A percentile compares a stretch with the other conserved stretches of the same genome.
Conservation (phyloP, 257 asterid species). For the Solanum pinnatisectum region DNA sequence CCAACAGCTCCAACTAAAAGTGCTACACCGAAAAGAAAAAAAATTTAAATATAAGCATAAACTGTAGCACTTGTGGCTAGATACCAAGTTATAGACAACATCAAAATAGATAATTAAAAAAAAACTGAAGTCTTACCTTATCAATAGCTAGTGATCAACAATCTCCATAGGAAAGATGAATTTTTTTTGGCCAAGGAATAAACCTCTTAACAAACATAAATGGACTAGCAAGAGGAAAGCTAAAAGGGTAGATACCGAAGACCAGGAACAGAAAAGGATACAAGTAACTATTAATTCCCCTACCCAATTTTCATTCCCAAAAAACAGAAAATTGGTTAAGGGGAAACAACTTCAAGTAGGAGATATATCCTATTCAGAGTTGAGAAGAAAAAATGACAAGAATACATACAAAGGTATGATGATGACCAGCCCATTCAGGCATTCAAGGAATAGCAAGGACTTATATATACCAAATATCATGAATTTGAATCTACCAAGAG, state of each 20-base stretch:
- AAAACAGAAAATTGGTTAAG: conserved; percentile 45
- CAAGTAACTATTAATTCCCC: conserved; percentile 30
- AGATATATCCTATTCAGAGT: conserved; percentile 17
- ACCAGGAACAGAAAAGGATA: conserved; percentile 13
- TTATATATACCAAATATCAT: background rate
- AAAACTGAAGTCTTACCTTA: background rate
- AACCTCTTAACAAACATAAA: background rate
- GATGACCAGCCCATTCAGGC: conserved; percentile 12
- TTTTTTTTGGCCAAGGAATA: background rate
- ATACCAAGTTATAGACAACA: background rate
- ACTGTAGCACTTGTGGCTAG: background rate
- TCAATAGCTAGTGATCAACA: background rate
- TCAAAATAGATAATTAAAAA: background rate
- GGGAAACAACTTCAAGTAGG: conserved; percentile 15
- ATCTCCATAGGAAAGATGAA: background rate
- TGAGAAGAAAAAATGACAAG: background rate
- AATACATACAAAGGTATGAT: background rate
- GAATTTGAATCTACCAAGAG: background rate
- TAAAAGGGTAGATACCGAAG: background rate
- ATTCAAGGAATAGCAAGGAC: background rate
- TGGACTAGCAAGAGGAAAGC: background rate
- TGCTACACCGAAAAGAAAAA: background rate
- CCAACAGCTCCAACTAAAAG: background rate
- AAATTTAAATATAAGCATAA: background rate
- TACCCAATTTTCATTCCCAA: conserved; percentile 44